Conservation (phyloP, 163 green algal genomes). For the Botryococcus braunii region DNA sequence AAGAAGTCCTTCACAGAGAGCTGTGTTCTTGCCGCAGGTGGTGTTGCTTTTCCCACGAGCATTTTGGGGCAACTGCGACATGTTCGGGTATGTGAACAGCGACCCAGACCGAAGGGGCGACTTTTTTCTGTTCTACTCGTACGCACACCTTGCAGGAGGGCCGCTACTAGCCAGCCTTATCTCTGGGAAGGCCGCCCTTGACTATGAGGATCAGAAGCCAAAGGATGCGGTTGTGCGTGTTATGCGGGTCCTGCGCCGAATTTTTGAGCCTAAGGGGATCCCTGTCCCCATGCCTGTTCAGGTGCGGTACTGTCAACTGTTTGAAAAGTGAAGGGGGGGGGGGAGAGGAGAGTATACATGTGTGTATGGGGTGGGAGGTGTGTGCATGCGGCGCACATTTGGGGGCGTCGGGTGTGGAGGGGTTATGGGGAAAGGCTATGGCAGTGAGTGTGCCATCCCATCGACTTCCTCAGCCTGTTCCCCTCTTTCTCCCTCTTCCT, state of each 20-base stretch:
- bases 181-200: constrained; percentile 34
- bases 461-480: too few species aligned
- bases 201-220: constrained; percentile 46
- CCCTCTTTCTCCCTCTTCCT: too few species aligned
- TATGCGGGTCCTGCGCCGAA: constrained; percentile 63
- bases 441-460: too few species aligned
- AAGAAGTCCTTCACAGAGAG: too few species aligned
- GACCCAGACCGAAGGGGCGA: constrained; percentile 48
- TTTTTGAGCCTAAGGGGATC: constrained; percentile 59
- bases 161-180: constrained; percentile 57
- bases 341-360: too few species aligned
- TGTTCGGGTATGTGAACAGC: constrained; percentile 66
- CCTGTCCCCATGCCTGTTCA: constrained; percentile 68
- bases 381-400: too few species aligned
- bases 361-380: too few species aligned
- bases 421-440: too few species aligned
- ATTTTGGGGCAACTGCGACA: constrained; percentile 75
- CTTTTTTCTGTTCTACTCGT: constrained; percentile 91
- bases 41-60: constrained; percentile 67
- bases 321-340: neutral
- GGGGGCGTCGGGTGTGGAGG: too few species aligned
- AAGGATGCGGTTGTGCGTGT: constrained; percentile 46
- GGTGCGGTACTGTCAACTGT: constrained; percentile 22
- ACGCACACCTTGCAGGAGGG: constrained; percentile 57
- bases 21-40: constrained; percentile 37